These are phyloP conservation scores for Metschnikowia gruessii DNA, from an alignment of 805 yeast species.

Conservation along the genomic window DNA sequence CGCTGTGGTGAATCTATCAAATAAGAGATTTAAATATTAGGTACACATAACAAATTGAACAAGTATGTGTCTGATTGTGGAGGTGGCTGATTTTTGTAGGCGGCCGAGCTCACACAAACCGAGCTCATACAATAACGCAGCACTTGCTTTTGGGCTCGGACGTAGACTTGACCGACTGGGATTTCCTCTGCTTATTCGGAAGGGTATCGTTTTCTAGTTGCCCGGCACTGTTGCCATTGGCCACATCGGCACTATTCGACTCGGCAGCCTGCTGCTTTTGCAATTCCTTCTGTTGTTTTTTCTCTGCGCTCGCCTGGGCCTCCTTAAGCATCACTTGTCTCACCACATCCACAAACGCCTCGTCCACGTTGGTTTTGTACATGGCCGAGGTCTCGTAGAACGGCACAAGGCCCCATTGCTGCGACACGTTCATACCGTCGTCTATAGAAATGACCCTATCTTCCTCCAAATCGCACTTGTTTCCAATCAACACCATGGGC, in stretches of 20 bases:
- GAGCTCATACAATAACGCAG: conserved; percentile 17
- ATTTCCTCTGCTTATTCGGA: conserved; percentile 13
- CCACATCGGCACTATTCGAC: conserved; percentile 4
- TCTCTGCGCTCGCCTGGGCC: conserved; percentile 43
- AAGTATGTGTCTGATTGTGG: too few relatives aligned
- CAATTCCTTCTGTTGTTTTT: conserved; percentile 42
- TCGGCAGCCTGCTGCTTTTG: conserved; percentile 36
- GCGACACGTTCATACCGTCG: conserved; percentile 79
- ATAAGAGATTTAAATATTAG: conserved; percentile 3
- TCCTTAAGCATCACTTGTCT: conserved; percentile 85
- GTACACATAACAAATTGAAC: neutral
- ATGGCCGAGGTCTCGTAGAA: conserved; percentile 94
- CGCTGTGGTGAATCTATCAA: conserved; percentile 8
- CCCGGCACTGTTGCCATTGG: conserved; percentile 3
- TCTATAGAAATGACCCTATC: conserved; percentile 76
- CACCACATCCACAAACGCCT: conserved; percentile 83
- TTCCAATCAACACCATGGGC: conserved; percentile 89
- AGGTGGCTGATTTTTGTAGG: too few relatives aligned
- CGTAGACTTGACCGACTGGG: conserved; percentile 11
- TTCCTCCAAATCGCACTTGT: conserved; percentile 78
- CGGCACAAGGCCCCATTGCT: conserved; percentile 85
- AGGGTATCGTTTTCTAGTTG: conserved; percentile 11
- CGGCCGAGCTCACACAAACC: too few relatives aligned
- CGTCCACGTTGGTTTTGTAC: conserved; percentile 84
- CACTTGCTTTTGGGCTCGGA: conserved; percentile 17